A percentile compares a stretch with the other conserved stretches of the same genome.
These are phyloP conservation scores for Lanmaoa pseudosensibilis DNA, from an alignment of 768 basidiomycete genomes.

Conservation along the genomic window DNA sequence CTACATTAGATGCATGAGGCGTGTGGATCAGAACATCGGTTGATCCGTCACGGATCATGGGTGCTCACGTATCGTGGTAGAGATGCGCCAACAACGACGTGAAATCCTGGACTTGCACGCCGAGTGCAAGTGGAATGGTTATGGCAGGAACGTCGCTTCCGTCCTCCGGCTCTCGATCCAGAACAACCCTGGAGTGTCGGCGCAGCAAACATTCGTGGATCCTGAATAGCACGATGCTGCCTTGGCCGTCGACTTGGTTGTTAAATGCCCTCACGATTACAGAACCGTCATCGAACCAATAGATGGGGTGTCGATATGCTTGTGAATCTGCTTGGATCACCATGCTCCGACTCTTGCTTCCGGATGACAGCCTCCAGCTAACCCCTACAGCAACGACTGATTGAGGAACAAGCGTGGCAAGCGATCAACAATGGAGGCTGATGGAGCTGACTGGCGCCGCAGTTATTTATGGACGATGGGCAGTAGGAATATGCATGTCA, in stretches of 20 bases:
- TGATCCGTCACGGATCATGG: not conserved
- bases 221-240: slow-evolving; percentile 44
- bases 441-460: not conserved
- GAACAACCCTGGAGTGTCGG: slow-evolving; percentile 44
- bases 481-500: not conserved
- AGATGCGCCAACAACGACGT: slow-evolving; percentile 59
- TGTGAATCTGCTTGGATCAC: not conserved
- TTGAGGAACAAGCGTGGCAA: slow-evolving; percentile 7
- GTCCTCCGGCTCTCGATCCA: slow-evolving; percentile 5
- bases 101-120: slow-evolving; percentile 48
- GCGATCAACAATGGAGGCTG: slow-evolving; percentile 1
- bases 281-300: slow-evolving; percentile 70
- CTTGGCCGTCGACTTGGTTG: slow-evolving; percentile 12
- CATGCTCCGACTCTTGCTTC: not conserved
- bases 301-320: slow-evolving; percentile 42
- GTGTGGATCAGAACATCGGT: not conserved
- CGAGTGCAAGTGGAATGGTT: slow-evolving; percentile 38
- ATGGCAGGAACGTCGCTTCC: slow-evolving; percentile 16
- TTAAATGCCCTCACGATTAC: slow-evolving; percentile 47
- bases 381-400: slow-evolving; percentile 7
- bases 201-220: slow-evolving; percentile 54
- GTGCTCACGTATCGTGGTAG: slow-evolving; percentile 66
- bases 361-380: slow-evolving; percentile 4
- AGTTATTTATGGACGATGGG: not conserved
- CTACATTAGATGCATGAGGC: slow-evolving; percentile 37